These are phyloP conservation scores for Tetrahymena thermophila DNA, from an alignment of 73 alveolate genomes.

Conservation along the genomic window DNA sequence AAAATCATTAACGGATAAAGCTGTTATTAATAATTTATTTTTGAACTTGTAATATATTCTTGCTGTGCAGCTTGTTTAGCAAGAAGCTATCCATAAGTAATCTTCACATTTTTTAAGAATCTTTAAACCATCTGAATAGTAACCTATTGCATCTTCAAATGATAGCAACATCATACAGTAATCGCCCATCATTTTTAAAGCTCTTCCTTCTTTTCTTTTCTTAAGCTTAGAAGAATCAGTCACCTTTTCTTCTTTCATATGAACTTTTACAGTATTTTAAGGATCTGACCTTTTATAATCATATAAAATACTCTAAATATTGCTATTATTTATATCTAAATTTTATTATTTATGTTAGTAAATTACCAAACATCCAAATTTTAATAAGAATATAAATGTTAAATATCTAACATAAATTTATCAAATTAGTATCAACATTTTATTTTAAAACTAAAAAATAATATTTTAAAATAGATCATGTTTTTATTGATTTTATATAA, in stretches of 20 bases:
- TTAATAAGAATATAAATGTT: no score
- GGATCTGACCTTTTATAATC: not conserved
- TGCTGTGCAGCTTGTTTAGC: not conserved
- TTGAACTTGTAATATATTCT: not conserved
- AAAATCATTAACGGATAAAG: not conserved
- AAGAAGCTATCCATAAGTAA: not conserved
- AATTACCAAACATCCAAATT: no score
- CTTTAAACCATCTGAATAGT: not conserved
- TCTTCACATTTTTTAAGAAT: not conserved
- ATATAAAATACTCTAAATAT: no score
- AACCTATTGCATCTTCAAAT: not conserved
- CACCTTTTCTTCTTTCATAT: not conserved
- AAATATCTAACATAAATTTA: not conserved
- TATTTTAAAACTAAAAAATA: no score
- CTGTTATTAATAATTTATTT: not conserved
- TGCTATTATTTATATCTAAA: no score
- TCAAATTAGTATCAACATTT: not conserved
- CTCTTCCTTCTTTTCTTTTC: not conserved
- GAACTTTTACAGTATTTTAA: not conserved
- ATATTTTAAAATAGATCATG: no score
- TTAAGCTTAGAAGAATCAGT: not conserved
- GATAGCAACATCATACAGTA: not conserved
- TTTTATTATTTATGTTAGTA: no score
- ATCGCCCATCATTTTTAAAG: not conserved
- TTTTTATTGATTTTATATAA: no score